Conservation (phyloP, 2,329 filamentous ascomycete genomes). For the Helotiales sp. region DNA sequence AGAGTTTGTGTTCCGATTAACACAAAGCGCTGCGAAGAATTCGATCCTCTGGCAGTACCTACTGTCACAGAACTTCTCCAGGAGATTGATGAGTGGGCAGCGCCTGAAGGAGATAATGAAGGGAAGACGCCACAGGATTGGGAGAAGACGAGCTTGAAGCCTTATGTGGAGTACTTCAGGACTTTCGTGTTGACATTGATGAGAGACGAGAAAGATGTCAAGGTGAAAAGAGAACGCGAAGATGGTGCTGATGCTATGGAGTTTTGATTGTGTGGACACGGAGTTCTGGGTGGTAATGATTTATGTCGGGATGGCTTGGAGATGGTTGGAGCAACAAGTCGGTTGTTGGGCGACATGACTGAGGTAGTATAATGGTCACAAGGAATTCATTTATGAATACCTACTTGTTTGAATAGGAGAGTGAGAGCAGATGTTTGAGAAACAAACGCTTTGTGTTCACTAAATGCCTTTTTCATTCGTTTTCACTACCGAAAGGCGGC, state of each 20-base stretch:
- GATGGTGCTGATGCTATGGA: constrained; percentile 64
- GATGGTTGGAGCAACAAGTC: neutral
- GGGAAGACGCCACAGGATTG: constrained; percentile 73
- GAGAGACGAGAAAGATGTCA: constrained; percentile 70
- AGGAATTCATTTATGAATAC: neutral
- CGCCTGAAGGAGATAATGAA: constrained; percentile 50
- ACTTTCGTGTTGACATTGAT: constrained; percentile 78
- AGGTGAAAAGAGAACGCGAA: constrained; percentile 56
- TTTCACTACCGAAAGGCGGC: neutral
- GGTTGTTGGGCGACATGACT: neutral
- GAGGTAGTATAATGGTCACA: neutral
- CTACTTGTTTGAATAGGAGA: neutral
- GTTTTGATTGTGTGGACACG: constrained; percentile 52
- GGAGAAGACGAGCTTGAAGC: constrained; percentile 95
- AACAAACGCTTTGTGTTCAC: neutral
- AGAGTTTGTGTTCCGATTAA: constrained; percentile 96
- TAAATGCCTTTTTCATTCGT: neutral
- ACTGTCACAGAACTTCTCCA: constrained; percentile 80
- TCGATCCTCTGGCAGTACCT: constrained; percentile 87
- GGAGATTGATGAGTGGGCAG: constrained; percentile 85
- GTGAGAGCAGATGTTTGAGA: neutral
- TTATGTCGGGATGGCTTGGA: neutral
- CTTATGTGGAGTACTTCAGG: constrained; percentile 89
- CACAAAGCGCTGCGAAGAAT: constrained; percentile 71
- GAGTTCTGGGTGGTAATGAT: constrained; percentile 1